These are phyloP conservation scores for Debaryomyces sp. DNA, from an alignment of 1,139 yeast genomes.

Conservation along the genomic window DNA sequence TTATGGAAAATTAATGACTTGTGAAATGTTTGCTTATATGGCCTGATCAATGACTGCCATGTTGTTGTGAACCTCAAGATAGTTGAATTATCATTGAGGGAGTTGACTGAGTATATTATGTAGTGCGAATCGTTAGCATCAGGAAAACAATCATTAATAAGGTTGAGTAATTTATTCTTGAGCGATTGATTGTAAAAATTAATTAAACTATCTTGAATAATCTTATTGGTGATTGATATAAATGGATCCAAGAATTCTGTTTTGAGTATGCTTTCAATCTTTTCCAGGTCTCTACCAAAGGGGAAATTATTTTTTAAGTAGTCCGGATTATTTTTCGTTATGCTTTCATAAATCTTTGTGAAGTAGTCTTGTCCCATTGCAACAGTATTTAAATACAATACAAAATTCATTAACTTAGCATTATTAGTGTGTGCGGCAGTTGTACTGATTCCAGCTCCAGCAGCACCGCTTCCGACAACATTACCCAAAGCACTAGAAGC, in stretches of 20 bases:
- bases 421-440: slow-evolving; percentile 25
- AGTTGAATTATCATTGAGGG: slow-evolving; percentile 32
- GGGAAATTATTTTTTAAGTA: slow-evolving; percentile 50
- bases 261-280: slow-evolving; percentile 42
- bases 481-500: slow-evolving; percentile 51
- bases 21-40: slow-evolving; percentile 64
- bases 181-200: slow-evolving; percentile 62
- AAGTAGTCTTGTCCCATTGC: slow-evolving; percentile 61
- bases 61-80: slow-evolving; percentile 53
- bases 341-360: slow-evolving; percentile 44
- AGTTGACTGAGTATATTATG: slow-evolving; percentile 32
- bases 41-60: slow-evolving; percentile 68
- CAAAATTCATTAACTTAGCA: slow-evolving; percentile 47
- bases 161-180: slow-evolving; percentile 47
- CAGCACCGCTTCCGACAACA: slow-evolving; percentile 39
- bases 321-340: slow-evolving; percentile 24
- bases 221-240: slow-evolving; percentile 41
- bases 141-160: slow-evolving; percentile 58
- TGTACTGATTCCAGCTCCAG: slow-evolving; percentile 21
- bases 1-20: slow-evolving; percentile 46
- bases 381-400: slow-evolving; percentile 63
- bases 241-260: slow-evolving; percentile 44
- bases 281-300: slow-evolving; percentile 55
- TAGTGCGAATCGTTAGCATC: slow-evolving; percentile 49
- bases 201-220: slow-evolving; percentile 56